A percentile compares a stretch with the other conserved stretches of the same genome.
phyloP scores from a whole-genome alignment of 2,329 filamentous ascomycete species.

The Diaporthe australafricana region DNA sequence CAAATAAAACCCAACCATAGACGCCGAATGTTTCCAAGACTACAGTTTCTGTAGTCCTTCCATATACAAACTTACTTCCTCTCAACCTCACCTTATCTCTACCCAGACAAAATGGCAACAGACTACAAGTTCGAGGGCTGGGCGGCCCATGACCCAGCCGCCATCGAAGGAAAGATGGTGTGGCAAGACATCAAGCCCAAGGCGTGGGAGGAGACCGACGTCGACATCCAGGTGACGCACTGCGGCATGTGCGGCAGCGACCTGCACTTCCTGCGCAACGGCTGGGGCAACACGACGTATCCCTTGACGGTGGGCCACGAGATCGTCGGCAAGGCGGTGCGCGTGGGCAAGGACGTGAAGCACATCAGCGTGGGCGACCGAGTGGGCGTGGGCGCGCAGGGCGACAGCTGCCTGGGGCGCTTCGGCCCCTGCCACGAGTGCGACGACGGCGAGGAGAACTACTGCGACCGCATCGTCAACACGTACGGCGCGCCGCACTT shows the following conservation, averaged over 20 bases:
- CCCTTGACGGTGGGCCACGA: conserved; percentile 72
- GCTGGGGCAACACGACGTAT: conserved; percentile 53
- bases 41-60: background rate
- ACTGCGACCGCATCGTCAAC: conserved; percentile 54
- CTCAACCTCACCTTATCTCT: background rate
- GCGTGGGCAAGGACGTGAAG: conserved; percentile 61
- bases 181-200: conserved; percentile 71
- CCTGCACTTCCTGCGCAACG: conserved; percentile 67
- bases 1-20: background rate
- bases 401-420: conserved; percentile 60
- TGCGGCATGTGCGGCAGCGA: conserved; percentile 76
- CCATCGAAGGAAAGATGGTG: conserved; percentile 63
- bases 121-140: conserved; percentile 64
- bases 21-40: background rate
- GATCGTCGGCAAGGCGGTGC: conserved; percentile 69
- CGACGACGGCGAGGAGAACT: conserved; percentile 51
- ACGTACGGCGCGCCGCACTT: conserved; percentile 65
- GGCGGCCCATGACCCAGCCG: conserved; percentile 56
- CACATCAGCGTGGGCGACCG: conserved; percentile 70
- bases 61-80: background rate
- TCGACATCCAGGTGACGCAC: conserved; percentile 74
- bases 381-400: conserved; percentile 73
- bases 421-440: conserved; percentile 54
- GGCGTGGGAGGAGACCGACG: conserved; percentile 72
- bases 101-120: conserved; percentile 38